Evolutionary conservation across 176 grass and related monocot genomes (phyloP), one percentile per base, ranked within the genome.

Genomic region (Oryza meyeriana): DNA sequence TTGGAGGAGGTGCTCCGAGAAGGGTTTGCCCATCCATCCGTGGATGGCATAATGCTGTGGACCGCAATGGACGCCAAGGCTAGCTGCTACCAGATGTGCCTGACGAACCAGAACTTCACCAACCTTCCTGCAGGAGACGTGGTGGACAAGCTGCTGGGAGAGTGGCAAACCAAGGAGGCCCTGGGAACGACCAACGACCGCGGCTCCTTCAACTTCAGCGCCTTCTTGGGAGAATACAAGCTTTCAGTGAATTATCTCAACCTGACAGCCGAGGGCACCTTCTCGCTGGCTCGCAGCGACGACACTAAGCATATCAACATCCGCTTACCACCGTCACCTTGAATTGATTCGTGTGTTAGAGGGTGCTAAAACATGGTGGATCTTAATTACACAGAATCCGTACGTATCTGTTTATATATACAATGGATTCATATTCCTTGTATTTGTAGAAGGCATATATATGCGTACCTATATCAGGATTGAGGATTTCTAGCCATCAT

Each of bases 21-120:
- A 82, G 91, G 87, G 8, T 97, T 97, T 38, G 79, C 94, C 4
- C 85, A 97, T 62, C 94, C 94, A 41, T 71, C 86, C 7, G 87
- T 98, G 41, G 85, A 90, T 55, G 95, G 95, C 12, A 93, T 98
- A 18, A 76, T 98, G 78, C 78, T 98, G 8, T 98, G 95, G 92
- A 89, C 88, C 18, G 95, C 95, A 4, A 71, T 98, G 67, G 78
- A 87, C 24, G 20, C 30, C 1, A 71, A 80, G 5, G 95, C 80
- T 1, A 77, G 14, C 16, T 98, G 95, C 90, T 98, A 98, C 66
- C 90, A 98, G 75, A 98, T 98, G 95, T 98, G 95, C 81, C 90
- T 98, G 2, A 98, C 92, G 0, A 86, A 94, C 58, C 39, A 33
- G 18, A 85, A 77, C 39, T 86, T 94, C 16, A 42, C 5, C 57